Percentiles rank a stretch among this genome's conserved stretches.
phyloP scores from a whole-genome alignment of 352 stramenopile genomes.

The Globisporangium mamillatum region DNA sequence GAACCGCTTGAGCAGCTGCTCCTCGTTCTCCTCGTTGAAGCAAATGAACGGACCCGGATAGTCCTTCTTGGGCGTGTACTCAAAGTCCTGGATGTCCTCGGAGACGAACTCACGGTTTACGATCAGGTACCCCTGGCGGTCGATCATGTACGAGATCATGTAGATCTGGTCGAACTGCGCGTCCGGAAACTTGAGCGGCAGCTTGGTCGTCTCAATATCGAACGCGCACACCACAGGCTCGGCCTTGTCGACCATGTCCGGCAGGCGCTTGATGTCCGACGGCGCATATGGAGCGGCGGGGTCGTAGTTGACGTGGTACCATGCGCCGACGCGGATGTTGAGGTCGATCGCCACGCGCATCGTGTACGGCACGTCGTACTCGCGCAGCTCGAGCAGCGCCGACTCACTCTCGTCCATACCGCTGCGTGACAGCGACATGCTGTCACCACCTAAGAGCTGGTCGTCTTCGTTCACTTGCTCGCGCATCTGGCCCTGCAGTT shows the following conservation, averaged over 20 bases:
- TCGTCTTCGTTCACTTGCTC: constrained; percentile 47
- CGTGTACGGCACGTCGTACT: constrained; percentile 99
- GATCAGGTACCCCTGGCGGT: constrained; percentile 95
- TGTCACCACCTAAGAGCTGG: constrained; percentile 30
- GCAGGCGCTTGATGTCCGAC: constrained; percentile 45
- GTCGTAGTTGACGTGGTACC: constrained; percentile 94
- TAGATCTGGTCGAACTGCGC: constrained; percentile 93
- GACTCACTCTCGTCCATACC: constrained; percentile 67
- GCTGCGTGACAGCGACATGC: not conserved
- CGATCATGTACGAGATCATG: constrained; percentile 99
- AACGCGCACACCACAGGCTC: constrained; percentile 96
- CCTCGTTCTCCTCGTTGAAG: constrained; percentile 94
- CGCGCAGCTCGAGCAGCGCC: constrained; percentile 89
- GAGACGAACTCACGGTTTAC: constrained; percentile 96
- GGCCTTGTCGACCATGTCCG: constrained; percentile 91
- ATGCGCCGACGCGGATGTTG: constrained; percentile 94
- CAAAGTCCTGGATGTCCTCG: constrained; percentile 97
- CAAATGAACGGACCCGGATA: constrained; percentile 93
- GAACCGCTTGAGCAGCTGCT: constrained; percentile 82
- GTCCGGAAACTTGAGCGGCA: constrained; percentile 98
- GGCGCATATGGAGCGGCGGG: constrained; percentile 51
- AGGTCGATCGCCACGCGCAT: constrained; percentile 96
- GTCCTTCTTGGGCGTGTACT: constrained; percentile 97
- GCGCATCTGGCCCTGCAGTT: constrained; percentile 42
- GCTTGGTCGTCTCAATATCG: constrained; percentile 99